A percentile compares a stretch with the other conserved stretches of the same genome.
Conservation (phyloP, 2,329 filamentous ascomycete species). For the Curvularia lunata region DNA sequence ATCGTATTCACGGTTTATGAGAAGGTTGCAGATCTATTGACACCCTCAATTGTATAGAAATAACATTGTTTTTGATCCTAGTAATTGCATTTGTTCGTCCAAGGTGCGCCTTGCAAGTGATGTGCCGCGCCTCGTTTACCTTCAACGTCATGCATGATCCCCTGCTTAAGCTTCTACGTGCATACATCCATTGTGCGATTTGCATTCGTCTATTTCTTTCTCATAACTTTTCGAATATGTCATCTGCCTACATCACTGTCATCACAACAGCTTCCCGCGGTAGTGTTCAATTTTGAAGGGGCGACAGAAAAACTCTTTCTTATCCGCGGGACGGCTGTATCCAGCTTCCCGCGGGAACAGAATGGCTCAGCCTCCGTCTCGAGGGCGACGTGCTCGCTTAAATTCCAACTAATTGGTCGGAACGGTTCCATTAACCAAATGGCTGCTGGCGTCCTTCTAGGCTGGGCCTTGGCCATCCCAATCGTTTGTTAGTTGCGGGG, state of each 20-base stretch:
- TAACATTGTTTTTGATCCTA: not conserved
- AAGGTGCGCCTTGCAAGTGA: not conserved
- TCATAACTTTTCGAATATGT: too few species aligned
- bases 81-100: not conserved
- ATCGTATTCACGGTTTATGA: slow-evolving; percentile 45
- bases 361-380: not conserved
- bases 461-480: slow-evolving; percentile 8
- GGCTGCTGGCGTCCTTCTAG: slow-evolving; percentile 1
- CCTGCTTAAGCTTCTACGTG: not conserved
- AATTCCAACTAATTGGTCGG: not conserved
- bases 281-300: not conserved
- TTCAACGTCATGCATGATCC: not conserved
- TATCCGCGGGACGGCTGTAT: slow-evolving; percentile 10
- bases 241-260: not conserved
- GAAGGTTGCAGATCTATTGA: slow-evolving; percentile 28
- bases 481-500: slow-evolving; percentile 25
- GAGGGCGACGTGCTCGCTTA: not conserved
- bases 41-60: slow-evolving; percentile 1
- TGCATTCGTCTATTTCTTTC: too few species aligned
- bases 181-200: too few species aligned
- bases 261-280: not conserved
- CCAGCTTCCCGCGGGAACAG: slow-evolving; percentile 6
- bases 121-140: not conserved
- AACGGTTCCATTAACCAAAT: slow-evolving; percentile 2
- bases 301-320: not conserved